Conservation (phyloP, 352 stramenopile species). For the Globisporangium yorkense region DNA sequence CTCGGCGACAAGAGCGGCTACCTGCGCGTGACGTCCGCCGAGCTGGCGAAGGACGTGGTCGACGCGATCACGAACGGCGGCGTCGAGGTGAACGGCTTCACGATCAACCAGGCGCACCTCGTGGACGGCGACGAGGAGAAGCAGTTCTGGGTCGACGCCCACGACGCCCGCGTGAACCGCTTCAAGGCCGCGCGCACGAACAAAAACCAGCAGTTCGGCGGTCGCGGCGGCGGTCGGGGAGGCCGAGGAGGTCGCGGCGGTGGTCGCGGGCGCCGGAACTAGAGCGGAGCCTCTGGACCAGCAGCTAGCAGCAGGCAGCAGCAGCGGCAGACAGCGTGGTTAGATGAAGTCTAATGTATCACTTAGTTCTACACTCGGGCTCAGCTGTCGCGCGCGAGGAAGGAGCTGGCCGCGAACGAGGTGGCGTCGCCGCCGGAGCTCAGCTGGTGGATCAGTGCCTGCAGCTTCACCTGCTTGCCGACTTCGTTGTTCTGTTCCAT, state of each 20-base stretch:
- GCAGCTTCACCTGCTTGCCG: constrained; percentile 74
- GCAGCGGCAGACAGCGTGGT: background rate
- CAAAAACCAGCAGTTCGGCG: constrained; percentile 46
- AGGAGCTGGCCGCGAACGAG: constrained; percentile 38
- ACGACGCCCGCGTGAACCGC: constrained; percentile 60
- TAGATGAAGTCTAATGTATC: constrained; percentile 24
- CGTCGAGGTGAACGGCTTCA: constrained; percentile 65
- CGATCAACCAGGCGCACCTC: constrained; percentile 45
- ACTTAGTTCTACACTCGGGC: constrained; percentile 7
- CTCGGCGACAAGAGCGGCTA: constrained; percentile 63
- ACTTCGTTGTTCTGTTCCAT: constrained; percentile 55
- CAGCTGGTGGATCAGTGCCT: constrained; percentile 79
- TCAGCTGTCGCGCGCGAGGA: constrained; percentile 49
- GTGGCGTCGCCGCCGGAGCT: constrained; percentile 60
- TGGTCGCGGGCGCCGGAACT: constrained; percentile 24
- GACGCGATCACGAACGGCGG: constrained; percentile 47
- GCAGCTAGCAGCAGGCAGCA: background rate
- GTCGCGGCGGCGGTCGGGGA: constrained; percentile 27
- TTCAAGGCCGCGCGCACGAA: constrained; percentile 79
- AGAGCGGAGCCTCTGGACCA: constrained; percentile 4
- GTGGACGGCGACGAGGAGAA: constrained; percentile 79
- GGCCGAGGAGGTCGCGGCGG: constrained; percentile 33
- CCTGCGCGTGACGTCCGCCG: constrained; percentile 53
- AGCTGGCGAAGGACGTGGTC: constrained; percentile 60
- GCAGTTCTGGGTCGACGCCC: constrained; percentile 79